Evolutionary conservation across 805 yeast species (phyloP).

Genomic region (Diddensiella santjacobensis): DNA sequence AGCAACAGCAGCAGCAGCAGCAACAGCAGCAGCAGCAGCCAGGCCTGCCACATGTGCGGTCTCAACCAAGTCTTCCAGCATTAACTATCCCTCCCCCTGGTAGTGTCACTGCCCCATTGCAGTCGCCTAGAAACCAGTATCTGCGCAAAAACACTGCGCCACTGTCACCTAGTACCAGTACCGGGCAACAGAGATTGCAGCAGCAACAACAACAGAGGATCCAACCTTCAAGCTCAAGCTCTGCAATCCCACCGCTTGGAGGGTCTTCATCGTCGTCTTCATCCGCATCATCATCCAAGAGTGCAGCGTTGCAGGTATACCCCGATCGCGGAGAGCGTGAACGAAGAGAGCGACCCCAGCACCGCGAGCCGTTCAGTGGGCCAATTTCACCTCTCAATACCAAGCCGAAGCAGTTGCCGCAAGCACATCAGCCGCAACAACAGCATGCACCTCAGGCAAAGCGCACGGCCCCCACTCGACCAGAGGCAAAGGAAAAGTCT

Average conservation of each 20-base stretch:
- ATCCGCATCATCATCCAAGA: not conserved
- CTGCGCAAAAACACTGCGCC: not conserved
- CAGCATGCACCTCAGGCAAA: not conserved
- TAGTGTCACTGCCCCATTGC: conserved; percentile 3
- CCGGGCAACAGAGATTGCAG: conserved; percentile 1
- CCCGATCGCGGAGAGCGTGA: not conserved
- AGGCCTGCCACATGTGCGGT: conserved; percentile 1
- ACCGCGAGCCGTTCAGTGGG: not conserved
- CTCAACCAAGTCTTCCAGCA: conserved; percentile 1
- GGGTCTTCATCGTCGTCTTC: not conserved
- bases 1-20: not conserved
- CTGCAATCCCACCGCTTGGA: no score
- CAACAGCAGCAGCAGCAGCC: conserved; percentile 4
- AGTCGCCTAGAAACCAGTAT: not conserved
- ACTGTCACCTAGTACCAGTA: not conserved
- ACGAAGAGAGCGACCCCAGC: not conserved
- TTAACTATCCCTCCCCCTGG: conserved; percentile 1
- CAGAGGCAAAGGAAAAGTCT: conserved; percentile 3
- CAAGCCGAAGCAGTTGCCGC: conserved; percentile 7
- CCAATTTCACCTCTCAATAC: conserved; percentile 3
- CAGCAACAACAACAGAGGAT: conserved; percentile 4
- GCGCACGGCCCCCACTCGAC: not conserved
- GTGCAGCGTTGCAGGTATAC: not conserved
- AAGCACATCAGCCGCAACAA: not conserved
- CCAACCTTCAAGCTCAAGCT: not conserved